phyloP scores from a whole-genome alignment of 1,139 yeast species.

The Entelexis paramagnoliae region DNA sequence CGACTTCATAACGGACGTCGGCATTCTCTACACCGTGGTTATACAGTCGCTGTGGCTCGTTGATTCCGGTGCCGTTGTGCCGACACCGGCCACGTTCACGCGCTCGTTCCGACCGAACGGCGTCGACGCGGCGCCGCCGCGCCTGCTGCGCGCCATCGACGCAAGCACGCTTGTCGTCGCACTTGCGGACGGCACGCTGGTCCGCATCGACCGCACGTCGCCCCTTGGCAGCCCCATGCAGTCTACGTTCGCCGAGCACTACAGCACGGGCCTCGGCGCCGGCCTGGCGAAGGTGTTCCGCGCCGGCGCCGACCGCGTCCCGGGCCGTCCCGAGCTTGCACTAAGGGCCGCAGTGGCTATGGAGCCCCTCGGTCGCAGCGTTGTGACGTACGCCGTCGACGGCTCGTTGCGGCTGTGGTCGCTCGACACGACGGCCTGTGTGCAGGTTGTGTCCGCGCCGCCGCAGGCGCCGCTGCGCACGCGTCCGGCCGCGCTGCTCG shows the following conservation, averaged over 20 bases:
- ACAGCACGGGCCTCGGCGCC: constrained; percentile 12
- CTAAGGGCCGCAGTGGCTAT: constrained; percentile 24
- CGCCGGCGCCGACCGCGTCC: constrained; percentile 26
- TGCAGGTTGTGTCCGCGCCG: constrained; percentile 6
- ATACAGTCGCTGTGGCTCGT: constrained; percentile 15
- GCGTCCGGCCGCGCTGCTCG: constrained; percentile 8
- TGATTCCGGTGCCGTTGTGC: neutral
- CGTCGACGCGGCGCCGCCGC: constrained; percentile 59
- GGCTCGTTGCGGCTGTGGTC: constrained; percentile 29
- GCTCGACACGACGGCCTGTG: constrained; percentile 17
- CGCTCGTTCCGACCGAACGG: constrained; percentile 46
- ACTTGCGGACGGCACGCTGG: constrained; percentile 56
- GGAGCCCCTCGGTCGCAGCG: constrained; percentile 22
- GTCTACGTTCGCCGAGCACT: constrained; percentile 24
- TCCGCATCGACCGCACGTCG: constrained; percentile 40
- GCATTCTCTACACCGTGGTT: constrained; percentile 16
- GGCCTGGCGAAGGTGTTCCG: constrained; percentile 19
- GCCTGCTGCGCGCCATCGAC: constrained; percentile 42
- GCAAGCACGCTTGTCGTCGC: constrained; percentile 42
- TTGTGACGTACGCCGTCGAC: constrained; percentile 28
- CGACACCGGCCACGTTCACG: neutral
- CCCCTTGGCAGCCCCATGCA: constrained; percentile 25
- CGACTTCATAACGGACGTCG: constrained; percentile 18
- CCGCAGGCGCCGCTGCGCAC: neutral
- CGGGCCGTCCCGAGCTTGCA: constrained; percentile 29